Conservation (phyloP, 495 filamentous ascomycete species). For the Annulohypoxylon maeteangense region DNA sequence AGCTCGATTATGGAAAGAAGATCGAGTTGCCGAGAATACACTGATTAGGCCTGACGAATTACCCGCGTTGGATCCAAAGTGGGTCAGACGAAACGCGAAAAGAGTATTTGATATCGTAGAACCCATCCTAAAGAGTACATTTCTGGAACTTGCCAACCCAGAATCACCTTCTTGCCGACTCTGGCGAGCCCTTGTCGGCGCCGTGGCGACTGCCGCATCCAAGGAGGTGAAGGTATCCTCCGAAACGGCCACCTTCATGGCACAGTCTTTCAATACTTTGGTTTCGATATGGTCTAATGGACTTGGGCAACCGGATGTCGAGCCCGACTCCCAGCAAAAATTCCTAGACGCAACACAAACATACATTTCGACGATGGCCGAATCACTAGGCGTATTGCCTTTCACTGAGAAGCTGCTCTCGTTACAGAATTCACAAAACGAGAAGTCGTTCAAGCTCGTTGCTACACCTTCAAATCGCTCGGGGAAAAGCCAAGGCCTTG, state of each 20-base stretch:
- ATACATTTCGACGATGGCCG: slow-evolving; percentile 69
- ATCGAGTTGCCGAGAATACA: slow-evolving; percentile 68
- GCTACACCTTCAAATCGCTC: slow-evolving; percentile 65
- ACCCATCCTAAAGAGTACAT: slow-evolving; percentile 66
- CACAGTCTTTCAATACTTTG: slow-evolving; percentile 73
- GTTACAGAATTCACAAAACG: slow-evolving; percentile 53
- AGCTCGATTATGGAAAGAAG: slow-evolving; percentile 76
- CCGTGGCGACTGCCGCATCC: slow-evolving; percentile 78
- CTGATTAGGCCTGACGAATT: slow-evolving; percentile 75
- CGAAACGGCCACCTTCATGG: slow-evolving; percentile 82
- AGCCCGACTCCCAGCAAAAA: slow-evolving; percentile 38
- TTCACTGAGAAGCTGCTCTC: slow-evolving; percentile 82
- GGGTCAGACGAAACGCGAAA: slow-evolving; percentile 78
- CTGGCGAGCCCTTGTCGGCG: slow-evolving; percentile 75
- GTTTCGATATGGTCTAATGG: slow-evolving; percentile 71
- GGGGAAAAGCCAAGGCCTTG: slow-evolving; percentile 50
- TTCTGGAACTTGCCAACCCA: slow-evolving; percentile 59
- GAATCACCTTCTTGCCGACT: slow-evolving; percentile 64
- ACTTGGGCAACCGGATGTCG: slow-evolving; percentile 29
- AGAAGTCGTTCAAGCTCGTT: slow-evolving; percentile 52
- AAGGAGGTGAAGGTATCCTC: slow-evolving; percentile 91
- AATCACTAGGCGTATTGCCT: slow-evolving; percentile 73
- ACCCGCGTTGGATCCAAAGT: slow-evolving; percentile 81
- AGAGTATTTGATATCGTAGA: slow-evolving; percentile 72
- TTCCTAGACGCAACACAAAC: slow-evolving; percentile 71